A percentile compares a stretch with the other conserved stretches of the same genome.
Evolutionary conservation across 192 early-diverging fungal species (phyloP).

Genomic region (Coemansia sp.): DNA sequence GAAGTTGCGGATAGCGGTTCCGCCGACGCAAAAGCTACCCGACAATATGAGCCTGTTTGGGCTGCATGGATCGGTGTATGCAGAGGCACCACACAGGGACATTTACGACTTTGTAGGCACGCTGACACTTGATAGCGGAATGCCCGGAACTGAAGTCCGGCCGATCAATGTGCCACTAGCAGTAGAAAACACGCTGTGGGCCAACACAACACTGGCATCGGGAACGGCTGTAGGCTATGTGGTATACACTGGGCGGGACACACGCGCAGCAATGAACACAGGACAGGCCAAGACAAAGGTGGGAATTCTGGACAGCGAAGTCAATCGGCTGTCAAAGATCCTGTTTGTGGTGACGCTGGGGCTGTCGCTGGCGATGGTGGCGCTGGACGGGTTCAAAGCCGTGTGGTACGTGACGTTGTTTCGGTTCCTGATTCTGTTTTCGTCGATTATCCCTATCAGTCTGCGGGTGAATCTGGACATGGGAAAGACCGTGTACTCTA

Average conservation of each 20-base stretch:
- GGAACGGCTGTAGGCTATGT: slow-evolving; percentile 83
- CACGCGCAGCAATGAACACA: slow-evolving; percentile 95
- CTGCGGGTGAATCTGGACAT: slow-evolving; percentile 94
- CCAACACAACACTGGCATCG: slow-evolving; percentile 92
- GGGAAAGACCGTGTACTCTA: slow-evolving; percentile 92
- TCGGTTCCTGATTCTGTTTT: slow-evolving; percentile 93
- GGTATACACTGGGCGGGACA: slow-evolving; percentile 89
- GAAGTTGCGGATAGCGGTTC: slow-evolving; percentile 88
- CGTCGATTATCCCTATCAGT: slow-evolving; percentile 93
- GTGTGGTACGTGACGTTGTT: slow-evolving; percentile 90
- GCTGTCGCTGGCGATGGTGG: slow-evolving; percentile 83
- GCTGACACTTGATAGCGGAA: slow-evolving; percentile 48
- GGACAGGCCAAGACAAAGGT: slow-evolving; percentile 88
- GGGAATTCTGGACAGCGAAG: slow-evolving; percentile 83
- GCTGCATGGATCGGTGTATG: slow-evolving; percentile 73
- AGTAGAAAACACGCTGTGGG: slow-evolving; percentile 92
- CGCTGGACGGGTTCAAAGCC: slow-evolving; percentile 82
- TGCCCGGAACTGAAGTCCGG: neutral
- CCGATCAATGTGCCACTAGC: slow-evolving; percentile 61
- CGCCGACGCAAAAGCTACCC: slow-evolving; percentile 71
- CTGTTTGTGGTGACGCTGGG: slow-evolving; percentile 80
- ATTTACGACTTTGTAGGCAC: slow-evolving; percentile 89
- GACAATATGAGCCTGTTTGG: slow-evolving; percentile 60
- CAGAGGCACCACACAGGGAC: slow-evolving; percentile 89
- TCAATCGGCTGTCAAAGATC: slow-evolving; percentile 92